Evolutionary conservation across 345 rosid genomes (phyloP).

Genomic region (Lepidium sativum): DNA sequence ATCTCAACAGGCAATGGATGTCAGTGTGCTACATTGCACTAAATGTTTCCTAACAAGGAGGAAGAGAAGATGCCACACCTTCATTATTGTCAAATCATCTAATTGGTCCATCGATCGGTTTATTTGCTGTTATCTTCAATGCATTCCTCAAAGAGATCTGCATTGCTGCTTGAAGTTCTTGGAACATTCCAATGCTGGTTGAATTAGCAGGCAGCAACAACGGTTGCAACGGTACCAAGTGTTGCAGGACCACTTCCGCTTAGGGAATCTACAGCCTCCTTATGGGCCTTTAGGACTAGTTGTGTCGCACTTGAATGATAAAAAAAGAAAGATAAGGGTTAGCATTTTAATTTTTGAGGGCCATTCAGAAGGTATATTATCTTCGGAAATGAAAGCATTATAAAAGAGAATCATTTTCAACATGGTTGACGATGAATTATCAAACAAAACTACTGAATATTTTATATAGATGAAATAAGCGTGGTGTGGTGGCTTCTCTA

Average conservation of each 20-base stretch:
- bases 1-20: neutral
- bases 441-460: no score
- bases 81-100: conserved; percentile 94
- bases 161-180: conserved; percentile 98
- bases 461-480: neutral
- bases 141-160: conserved; percentile 93
- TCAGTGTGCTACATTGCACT: neutral
- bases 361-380: neutral
- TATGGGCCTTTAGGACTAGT: conserved; percentile 88
- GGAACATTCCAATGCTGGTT: conserved; percentile 83
- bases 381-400: neutral
- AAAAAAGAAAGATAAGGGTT: neutral
- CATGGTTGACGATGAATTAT: no score
- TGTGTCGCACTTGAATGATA: conserved; percentile 66
- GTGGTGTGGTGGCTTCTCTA: neutral
- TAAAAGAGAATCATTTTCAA: neutral
- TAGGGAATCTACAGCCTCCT: conserved; percentile 90
- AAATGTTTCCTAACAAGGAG: neutral
- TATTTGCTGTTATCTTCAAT: conserved; percentile 50
- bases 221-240: conserved; percentile 87
- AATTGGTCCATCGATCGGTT: conserved; percentile 69
- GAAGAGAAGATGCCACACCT: conserved; percentile 36
- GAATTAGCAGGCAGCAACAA: conserved; percentile 99
- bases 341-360: neutral
- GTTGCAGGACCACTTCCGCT: conserved; percentile 86